phyloP scores from a whole-genome alignment of 2,329 filamentous ascomycete genomes.

The Apiospora koreana region DNA sequence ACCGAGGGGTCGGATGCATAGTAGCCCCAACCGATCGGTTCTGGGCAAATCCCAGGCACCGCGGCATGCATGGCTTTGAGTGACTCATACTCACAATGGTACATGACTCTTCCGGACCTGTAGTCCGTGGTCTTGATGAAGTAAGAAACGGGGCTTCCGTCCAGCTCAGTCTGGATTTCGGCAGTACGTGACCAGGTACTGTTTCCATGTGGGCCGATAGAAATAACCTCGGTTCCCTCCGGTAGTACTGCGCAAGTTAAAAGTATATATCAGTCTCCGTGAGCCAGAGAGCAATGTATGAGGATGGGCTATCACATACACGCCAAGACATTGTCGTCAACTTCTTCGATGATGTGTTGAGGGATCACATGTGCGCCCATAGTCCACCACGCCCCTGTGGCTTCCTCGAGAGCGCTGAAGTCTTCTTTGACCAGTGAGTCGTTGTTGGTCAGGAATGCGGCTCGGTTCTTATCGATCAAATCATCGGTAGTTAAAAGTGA shows the following conservation, averaged over 20 bases:
- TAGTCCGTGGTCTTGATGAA: background rate
- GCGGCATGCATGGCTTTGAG: slow-evolving; percentile 12
- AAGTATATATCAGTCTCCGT: background rate
- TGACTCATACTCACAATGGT: slow-evolving; percentile 13
- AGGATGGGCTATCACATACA: background rate
- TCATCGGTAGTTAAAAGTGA: background rate
- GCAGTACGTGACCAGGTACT: background rate
- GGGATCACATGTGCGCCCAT: background rate
- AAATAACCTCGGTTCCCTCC: background rate
- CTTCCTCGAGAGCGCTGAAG: background rate
- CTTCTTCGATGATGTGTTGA: background rate
- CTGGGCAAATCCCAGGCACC: slow-evolving; percentile 10
- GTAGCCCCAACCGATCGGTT: background rate
- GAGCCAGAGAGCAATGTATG: too few species aligned
- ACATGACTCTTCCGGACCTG: slow-evolving; percentile 13
- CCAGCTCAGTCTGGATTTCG: background rate
- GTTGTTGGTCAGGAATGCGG: background rate
- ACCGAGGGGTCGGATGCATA: background rate
- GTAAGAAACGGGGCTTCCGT: background rate
- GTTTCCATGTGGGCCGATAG: background rate
- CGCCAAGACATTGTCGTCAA: background rate
- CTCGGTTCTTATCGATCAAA: background rate
- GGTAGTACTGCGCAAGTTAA: background rate
- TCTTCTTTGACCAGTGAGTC: background rate
- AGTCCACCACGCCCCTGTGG: background rate